phyloP scores from a whole-genome alignment of 352 stramenopile species.

The Globisporangium polare region DNA sequence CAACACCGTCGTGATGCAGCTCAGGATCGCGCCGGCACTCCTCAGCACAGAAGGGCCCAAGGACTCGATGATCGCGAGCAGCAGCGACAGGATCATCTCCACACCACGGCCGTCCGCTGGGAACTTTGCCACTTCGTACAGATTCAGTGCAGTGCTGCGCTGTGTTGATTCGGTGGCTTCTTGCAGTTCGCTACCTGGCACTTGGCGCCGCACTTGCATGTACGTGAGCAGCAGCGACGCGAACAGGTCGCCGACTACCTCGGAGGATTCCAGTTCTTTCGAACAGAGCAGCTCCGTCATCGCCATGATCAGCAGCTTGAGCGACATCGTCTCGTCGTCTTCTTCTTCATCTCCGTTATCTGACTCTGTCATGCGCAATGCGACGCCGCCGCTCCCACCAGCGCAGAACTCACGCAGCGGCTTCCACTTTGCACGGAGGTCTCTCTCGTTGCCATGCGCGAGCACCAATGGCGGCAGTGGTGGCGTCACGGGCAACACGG shows the following conservation, averaged over 20 bases:
- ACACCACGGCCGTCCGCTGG: slow-evolving; percentile 32
- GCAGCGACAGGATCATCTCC: slow-evolving; percentile 56
- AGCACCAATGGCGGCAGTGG: slow-evolving; percentile 28
- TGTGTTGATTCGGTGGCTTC: background rate
- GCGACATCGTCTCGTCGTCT: slow-evolving; percentile 16
- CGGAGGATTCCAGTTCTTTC: slow-evolving; percentile 58
- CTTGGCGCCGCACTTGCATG: slow-evolving; percentile 42
- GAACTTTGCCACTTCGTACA: slow-evolving; percentile 34
- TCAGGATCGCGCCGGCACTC: slow-evolving; percentile 56
- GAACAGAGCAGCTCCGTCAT: slow-evolving; percentile 51
- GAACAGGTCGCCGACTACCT: slow-evolving; percentile 76
- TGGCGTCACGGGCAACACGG: slow-evolving; percentile 47
- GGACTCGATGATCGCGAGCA: slow-evolving; percentile 68
- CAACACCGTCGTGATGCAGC: slow-evolving; percentile 69
- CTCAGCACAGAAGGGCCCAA: slow-evolving; percentile 72
- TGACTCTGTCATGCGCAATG: slow-evolving; percentile 24
- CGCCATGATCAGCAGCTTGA: slow-evolving; percentile 40
- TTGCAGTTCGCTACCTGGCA: background rate
- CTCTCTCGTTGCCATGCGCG: slow-evolving; percentile 27
- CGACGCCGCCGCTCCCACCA: slow-evolving; percentile 57
- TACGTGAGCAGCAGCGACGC: slow-evolving; percentile 71
- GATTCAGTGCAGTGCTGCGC: background rate
- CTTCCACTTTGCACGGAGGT: slow-evolving; percentile 26
- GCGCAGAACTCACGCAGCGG: slow-evolving; percentile 51
- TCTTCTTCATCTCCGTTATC: background rate